Conservation (phyloP, 2,329 filamentous ascomycete genomes). For the Penicillium fuscoglaucum region DNA sequence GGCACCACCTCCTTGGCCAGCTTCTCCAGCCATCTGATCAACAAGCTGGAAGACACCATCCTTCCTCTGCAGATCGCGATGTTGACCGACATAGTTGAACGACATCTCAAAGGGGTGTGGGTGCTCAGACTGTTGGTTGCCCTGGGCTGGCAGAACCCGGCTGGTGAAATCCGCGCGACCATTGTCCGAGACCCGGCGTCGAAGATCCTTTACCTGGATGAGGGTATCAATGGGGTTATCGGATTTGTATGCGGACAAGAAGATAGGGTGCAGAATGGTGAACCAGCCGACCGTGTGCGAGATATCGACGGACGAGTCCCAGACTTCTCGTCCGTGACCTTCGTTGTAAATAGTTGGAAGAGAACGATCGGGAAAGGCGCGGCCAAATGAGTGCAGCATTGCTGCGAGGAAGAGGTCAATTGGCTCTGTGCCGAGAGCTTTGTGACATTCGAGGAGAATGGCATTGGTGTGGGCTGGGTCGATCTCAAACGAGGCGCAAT, state of each 20-base stretch:
- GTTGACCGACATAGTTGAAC: constrained; percentile 45
- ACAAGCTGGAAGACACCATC: constrained; percentile 48
- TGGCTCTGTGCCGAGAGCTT: constrained; percentile 36
- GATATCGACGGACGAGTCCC: constrained; percentile 49
- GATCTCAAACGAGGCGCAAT: constrained; percentile 37
- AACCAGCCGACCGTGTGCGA: constrained; percentile 55
- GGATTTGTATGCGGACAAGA: constrained; percentile 30
- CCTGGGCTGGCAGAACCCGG: constrained; percentile 33
- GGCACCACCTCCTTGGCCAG: constrained; percentile 46
- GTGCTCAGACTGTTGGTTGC: constrained; percentile 32
- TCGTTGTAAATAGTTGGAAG: constrained; percentile 50
- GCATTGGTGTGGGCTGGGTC: constrained; percentile 28
- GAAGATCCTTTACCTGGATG: constrained; percentile 41
- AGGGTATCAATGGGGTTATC: constrained; percentile 35
- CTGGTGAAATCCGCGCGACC: constrained; percentile 42
- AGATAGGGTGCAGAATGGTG: constrained; percentile 50
- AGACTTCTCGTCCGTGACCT: constrained; percentile 51
- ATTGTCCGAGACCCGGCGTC: constrained; percentile 39
- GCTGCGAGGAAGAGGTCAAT: constrained; percentile 41
- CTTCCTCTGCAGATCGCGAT: constrained; percentile 47
- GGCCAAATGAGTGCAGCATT: constrained; percentile 47
- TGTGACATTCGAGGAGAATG: constrained; percentile 36
- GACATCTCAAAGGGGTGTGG: constrained; percentile 47
- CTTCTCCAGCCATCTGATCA: constrained; percentile 50
- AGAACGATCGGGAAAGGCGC: constrained; percentile 43